Conservation (phyloP, 352 stramenopile species). For the Pythium dissotocum region DNA sequence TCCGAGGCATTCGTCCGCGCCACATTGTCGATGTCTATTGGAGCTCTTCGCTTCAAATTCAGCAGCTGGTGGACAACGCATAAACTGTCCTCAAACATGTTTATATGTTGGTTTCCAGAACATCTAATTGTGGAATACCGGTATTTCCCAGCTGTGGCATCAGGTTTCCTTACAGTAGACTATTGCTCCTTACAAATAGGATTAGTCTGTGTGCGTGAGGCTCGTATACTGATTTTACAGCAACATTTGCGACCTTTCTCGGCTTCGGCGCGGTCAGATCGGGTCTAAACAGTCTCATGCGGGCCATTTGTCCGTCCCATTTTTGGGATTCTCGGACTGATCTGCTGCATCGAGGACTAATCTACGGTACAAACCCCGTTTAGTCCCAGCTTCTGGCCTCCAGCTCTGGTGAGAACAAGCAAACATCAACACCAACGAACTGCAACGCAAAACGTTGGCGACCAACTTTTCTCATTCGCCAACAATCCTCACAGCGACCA, state of each 20-base stretch:
- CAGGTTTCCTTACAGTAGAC: constrained; percentile 21
- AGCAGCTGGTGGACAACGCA: constrained; percentile 12
- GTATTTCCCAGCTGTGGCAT: constrained; percentile 7
- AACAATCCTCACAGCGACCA: constrained; percentile 12
- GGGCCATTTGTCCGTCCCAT: constrained; percentile 21
- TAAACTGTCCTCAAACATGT: constrained; percentile 11
- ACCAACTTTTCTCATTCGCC: constrained; percentile 19
- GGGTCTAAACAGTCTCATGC: constrained; percentile 19
- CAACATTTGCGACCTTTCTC: neutral
- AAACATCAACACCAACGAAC: constrained; percentile 4
- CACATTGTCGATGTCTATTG: constrained; percentile 11
- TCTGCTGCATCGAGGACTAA: constrained; percentile 21
- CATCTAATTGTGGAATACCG: constrained; percentile 8
- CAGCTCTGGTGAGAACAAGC: neutral
- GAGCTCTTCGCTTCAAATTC: constrained; percentile 3
- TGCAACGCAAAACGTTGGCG: neutral
- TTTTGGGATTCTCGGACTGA: neutral
- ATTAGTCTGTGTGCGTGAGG: constrained; percentile 11
- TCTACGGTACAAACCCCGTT: constrained; percentile 21
- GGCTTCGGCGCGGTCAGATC: constrained; percentile 9
- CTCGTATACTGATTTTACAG: constrained; percentile 20
- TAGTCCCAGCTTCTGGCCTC: constrained; percentile 15
- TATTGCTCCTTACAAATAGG: neutral
- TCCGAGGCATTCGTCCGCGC: constrained; percentile 10
- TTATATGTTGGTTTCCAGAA: neutral